Conservation (phyloP, 2,329 filamentous ascomycete species). For the Laburnicola sp. region DNA sequence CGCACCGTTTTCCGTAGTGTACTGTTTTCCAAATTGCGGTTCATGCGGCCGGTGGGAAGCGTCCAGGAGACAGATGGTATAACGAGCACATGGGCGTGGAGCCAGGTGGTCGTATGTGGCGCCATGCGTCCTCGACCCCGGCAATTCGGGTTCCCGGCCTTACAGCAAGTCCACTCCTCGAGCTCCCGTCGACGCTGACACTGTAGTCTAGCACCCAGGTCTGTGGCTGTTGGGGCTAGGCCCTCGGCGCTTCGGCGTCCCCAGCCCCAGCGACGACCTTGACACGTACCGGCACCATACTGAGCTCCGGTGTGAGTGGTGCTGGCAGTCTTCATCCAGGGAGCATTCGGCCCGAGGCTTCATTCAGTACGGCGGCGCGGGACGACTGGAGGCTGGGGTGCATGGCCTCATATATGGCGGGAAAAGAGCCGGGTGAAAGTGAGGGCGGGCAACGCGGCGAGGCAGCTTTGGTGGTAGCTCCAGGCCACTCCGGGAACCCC, state of each 20-base stretch:
- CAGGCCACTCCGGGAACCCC: too few species aligned
- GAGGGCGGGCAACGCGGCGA: constrained; percentile 9
- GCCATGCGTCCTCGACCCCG: constrained; percentile 15
- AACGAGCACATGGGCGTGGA: constrained; percentile 10
- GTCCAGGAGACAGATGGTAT: constrained; percentile 12
- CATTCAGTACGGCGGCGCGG: too few species aligned
- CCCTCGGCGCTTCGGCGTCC: too few species aligned
- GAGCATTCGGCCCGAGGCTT: too few species aligned
- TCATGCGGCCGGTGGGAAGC: constrained; percentile 12
- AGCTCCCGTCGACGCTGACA: not conserved
- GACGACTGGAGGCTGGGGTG: too few species aligned
- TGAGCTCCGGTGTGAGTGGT: not conserved
- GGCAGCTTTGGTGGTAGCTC: not conserved
- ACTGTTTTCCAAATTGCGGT: constrained; percentile 21
- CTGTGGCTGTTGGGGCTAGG: too few species aligned
- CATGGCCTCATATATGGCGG: constrained; percentile 26
- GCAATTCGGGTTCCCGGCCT: constrained; percentile 23
- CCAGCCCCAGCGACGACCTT: not conserved
- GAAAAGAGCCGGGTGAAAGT: constrained; percentile 38
- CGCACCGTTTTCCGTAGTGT: constrained; percentile 3
- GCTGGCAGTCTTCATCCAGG: too few species aligned
- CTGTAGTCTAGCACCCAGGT: not conserved
- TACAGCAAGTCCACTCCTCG: too few species aligned
- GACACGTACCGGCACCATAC: too few species aligned
- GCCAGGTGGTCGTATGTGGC: constrained; percentile 14